Base-by-base conservation (phyloP, 2,329 filamentous ascomycete genomes). In the Apiospora marii region DNA sequence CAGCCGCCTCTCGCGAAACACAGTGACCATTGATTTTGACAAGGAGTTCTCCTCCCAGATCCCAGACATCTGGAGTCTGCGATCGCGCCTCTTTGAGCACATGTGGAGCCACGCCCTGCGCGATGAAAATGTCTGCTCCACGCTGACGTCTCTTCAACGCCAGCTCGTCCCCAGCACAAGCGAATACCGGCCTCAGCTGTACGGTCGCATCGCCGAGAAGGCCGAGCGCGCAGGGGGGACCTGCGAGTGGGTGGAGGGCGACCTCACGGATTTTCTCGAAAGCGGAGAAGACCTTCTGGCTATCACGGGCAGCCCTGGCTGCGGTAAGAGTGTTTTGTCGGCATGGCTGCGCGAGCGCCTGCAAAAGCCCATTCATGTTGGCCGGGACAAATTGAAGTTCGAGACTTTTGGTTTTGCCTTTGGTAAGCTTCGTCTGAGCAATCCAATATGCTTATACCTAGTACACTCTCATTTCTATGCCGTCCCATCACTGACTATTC, bases 291-390 rank as follows among this genome's bases (percentile, higher is more conserved):
- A 81, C 67, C 73, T 83, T 0, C 74, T 85, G 22, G 80, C 79
- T 13, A 76, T 85, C 43, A 82, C 80, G 6, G 82, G 82, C 0
- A 77, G 75, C 13, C 74, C 79, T 1, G 82, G 82, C 0, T 78
- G 78, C 4, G 82, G 82, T 6, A 84, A 84, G 77, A 82, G 80
- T 48, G 78, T 82, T 19, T 79, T 84, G n/a, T 80, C 82, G 3
- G 79, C 80, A 16, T 85, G 83, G 83, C 80, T 84, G 48, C 78
- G 82, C 44, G 82, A 85, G 71, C 78, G 82, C 14, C 79, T 85
- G 19, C 80, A 83, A 24, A 79, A 82, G 10, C 83, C 83, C 1
- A 74, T 48, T 6, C 46, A 48, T n/a, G 46, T 84, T 3, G 77
- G 82, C 68, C 78, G 81, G 73, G 76, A 74, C 14, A 51, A 71